phyloP scores from a whole-genome alignment of 768 basidiomycete genomes.

The Pleurotus giganteus region DNA sequence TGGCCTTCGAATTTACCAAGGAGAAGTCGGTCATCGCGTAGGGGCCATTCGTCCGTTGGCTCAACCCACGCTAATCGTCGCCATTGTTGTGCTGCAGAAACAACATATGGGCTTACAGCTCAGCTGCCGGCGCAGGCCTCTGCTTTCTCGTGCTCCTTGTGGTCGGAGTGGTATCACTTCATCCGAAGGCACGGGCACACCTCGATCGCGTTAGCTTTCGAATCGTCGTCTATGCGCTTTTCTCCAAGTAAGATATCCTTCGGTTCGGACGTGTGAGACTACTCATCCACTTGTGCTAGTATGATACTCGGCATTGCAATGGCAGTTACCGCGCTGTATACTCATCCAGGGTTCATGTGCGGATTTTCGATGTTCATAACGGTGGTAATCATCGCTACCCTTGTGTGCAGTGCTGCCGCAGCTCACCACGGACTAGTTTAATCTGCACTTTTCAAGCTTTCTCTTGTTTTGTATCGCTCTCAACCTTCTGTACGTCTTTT shows the following conservation, averaged over 20 bases:
- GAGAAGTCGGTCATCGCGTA: not conserved
- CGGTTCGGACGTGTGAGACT: not conserved
- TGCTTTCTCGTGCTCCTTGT: not conserved
- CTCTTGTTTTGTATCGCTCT: slow-evolving; percentile 20
- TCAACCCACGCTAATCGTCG: not conserved
- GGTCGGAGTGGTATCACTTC: not conserved
- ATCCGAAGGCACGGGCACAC: not conserved
- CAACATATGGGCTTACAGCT: not conserved
- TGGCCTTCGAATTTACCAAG: not conserved
- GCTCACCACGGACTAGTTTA: slow-evolving; percentile 9
- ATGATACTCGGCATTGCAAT: slow-evolving; percentile 19
- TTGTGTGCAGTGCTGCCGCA: too few species aligned
- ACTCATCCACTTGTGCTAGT: slow-evolving; percentile 3
- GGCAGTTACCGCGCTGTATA: slow-evolving; percentile 15
- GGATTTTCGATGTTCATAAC: slow-evolving; percentile 19
- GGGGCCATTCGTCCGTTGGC: not conserved
- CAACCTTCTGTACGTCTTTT: slow-evolving; percentile 19
- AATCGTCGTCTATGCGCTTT: slow-evolving; percentile 16
- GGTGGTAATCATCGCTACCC: not conserved
- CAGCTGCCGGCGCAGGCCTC: not conserved
- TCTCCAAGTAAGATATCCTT: slow-evolving; percentile 20
- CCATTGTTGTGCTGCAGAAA: not conserved
- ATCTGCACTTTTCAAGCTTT: slow-evolving; percentile 20
- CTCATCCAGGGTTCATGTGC: slow-evolving; percentile 14
- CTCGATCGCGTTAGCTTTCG: slow-evolving; percentile 22